These are phyloP conservation scores for Suillus variegatus DNA, from an alignment of 768 basidiomycete genomes.

Conservation along the genomic window DNA sequence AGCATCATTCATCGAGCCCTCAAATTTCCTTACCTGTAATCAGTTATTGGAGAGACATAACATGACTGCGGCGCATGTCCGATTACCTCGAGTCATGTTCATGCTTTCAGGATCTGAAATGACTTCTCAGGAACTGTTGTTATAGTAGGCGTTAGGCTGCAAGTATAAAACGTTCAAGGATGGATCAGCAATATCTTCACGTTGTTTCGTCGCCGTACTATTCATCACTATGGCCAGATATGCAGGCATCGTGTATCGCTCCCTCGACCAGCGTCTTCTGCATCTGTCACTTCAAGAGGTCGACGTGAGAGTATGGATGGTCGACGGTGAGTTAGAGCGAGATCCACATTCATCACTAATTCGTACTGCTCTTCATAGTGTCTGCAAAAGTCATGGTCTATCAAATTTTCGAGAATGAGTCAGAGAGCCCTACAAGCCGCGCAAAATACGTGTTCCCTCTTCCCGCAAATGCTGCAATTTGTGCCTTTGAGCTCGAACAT, in stretches of 20 bases:
- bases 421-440: conserved; percentile 37
- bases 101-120: not conserved
- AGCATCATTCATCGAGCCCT: not conserved
- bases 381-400: conserved; percentile 44
- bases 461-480: conserved; percentile 53
- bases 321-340: conserved; percentile 39
- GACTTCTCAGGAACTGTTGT: not conserved
- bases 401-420: conserved; percentile 45
- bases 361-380: conserved; percentile 27
- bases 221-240: not conserved
- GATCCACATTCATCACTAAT: conserved; percentile 1
- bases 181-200: not conserved
- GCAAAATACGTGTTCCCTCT: conserved; percentile 62
- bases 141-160: not conserved
- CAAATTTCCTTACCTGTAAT: not conserved
- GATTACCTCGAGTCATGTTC: not conserved
- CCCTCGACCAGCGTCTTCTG: conserved; percentile 22
- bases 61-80: not conserved
- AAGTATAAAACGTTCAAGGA: not conserved
- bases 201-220: not conserved
- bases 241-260: conserved; percentile 35
- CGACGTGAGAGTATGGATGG: conserved; percentile 38
- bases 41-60: not conserved
- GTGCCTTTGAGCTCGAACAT: conserved; percentile 51
- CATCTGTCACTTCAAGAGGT: conserved; percentile 46